A percentile compares a stretch with the other conserved stretches of the same genome.
Evolutionary conservation across 2,329 filamentous ascomycete genomes (phyloP).

Genomic region (Botryosphaeria dothidea): DNA sequence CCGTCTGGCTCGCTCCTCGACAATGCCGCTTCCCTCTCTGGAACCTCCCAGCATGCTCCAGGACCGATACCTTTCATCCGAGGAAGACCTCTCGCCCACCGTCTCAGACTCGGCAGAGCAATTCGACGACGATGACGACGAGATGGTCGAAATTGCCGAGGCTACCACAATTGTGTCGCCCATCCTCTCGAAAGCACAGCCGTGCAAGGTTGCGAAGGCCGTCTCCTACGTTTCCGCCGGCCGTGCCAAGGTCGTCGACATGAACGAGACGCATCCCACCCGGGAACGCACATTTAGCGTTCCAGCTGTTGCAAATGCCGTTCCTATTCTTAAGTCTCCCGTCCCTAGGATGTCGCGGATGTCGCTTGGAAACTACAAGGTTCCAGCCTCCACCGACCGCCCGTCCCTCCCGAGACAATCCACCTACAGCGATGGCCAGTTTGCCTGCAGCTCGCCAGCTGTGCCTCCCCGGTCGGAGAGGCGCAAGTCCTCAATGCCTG

Average conservation of each 20-base stretch:
- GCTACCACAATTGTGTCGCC: not conserved
- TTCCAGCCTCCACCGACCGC: slow-evolving; percentile 20
- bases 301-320: slow-evolving; percentile 33
- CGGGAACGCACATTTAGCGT: slow-evolving; percentile 28
- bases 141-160: slow-evolving; percentile 13
- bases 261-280: slow-evolving; percentile 23
- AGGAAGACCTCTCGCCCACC: slow-evolving; percentile 40
- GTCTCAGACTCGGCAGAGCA: slow-evolving; percentile 32
- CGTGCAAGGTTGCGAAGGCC: slow-evolving; percentile 37
- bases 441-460: not conserved
- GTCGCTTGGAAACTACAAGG: slow-evolving; percentile 28
- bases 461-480: not conserved
- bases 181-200: slow-evolving; percentile 11
- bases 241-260: slow-evolving; percentile 40
- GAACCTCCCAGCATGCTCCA: slow-evolving; percentile 31
- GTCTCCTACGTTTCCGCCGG: slow-evolving; percentile 40
- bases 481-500: slow-evolving; percentile 15
- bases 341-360: slow-evolving; percentile 27
- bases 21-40: slow-evolving; percentile 22
- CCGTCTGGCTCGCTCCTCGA: slow-evolving; percentile 32
- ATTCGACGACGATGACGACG: slow-evolving; percentile 28
- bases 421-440: not conserved
- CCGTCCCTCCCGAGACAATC: not conserved
- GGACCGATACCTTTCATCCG: slow-evolving; percentile 40
- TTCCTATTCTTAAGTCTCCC: slow-evolving; percentile 29